Evolutionary conservation across 2,329 filamentous ascomycete species (phyloP).

Genomic region (Apiospora rasikravindrae): DNA sequence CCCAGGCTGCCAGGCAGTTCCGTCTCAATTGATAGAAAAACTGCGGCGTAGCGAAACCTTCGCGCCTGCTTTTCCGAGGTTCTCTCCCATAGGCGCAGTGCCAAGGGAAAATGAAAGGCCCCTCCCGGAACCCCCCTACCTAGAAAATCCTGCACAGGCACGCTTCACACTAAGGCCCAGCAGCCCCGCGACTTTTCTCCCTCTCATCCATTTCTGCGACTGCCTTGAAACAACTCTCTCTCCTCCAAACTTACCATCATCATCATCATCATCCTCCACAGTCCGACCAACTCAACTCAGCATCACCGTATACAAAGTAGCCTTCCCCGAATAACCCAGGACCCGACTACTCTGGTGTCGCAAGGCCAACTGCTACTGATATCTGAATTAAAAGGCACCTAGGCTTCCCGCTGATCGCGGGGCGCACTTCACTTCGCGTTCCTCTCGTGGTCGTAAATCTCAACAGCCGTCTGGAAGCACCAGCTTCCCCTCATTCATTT

Average conservation of each 20-base stretch:
- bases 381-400: neutral
- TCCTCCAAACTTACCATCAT: neutral
- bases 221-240: constrained; percentile 10
- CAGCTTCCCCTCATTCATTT: constrained; percentile 12
- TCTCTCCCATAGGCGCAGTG: neutral
- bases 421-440: neutral
- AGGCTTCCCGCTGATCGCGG: constrained; percentile 22
- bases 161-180: constrained; percentile 2
- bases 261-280: neutral
- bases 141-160: constrained; percentile 14
- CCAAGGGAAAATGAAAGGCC: constrained; percentile 9
- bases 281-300: constrained; percentile 1
- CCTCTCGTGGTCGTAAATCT: constrained; percentile 5
- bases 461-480: constrained; percentile 9
- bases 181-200: constrained; percentile 11
- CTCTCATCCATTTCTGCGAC: constrained; percentile 4
- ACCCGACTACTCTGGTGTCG: neutral
- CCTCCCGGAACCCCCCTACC: neutral
- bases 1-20: neutral
- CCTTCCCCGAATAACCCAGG: constrained; percentile 7
- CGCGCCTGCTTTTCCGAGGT: neutral
- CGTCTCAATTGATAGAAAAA: neutral
- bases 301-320: constrained; percentile 14
- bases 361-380: constrained; percentile 10
- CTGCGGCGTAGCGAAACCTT: neutral